These are phyloP conservation scores for Tylopilus balloui DNA, from an alignment of 768 basidiomycete species.

Conservation along the genomic window DNA sequence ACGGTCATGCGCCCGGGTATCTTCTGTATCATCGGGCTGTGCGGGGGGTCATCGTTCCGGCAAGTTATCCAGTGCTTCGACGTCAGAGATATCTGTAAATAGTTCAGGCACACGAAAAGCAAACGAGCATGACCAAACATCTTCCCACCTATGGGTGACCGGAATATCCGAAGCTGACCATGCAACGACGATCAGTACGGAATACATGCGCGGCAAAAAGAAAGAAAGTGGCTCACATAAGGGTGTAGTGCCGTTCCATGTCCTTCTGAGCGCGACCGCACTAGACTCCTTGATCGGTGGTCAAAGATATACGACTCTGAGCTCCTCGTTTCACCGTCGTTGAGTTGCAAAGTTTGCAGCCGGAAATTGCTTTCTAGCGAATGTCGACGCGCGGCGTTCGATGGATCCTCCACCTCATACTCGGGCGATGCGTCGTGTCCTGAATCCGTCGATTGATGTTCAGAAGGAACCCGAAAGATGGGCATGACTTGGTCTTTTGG, in stretches of 20 bases:
- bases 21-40: not conserved
- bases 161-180: conserved; percentile 27
- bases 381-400: conserved; percentile 8
- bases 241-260: conserved; percentile 24
- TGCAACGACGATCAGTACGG: conserved; percentile 7
- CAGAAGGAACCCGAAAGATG: conserved; percentile 19
- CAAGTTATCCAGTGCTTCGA: conserved; percentile 23
- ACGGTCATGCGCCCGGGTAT: conserved; percentile 1
- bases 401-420: conserved; percentile 36
- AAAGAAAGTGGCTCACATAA: conserved; percentile 25
- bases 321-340: conserved; percentile 9
- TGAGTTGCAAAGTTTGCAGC: conserved; percentile 22
- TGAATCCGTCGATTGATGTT: conserved; percentile 18
- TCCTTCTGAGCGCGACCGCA: conserved; percentile 31
- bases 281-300: conserved; percentile 23
- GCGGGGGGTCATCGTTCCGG: conserved; percentile 18
- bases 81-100: conserved; percentile 26
- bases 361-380: conserved; percentile 24
- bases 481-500: conserved; percentile 24
- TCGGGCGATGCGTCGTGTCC: conserved; percentile 35
- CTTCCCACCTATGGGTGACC: conserved; percentile 31
- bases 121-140: not conserved
- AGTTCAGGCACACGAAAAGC: not conserved
- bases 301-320: conserved; percentile 28
- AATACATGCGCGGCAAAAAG: not conserved